A percentile compares a stretch with the other conserved stretches of the same genome.
phyloP scores from a whole-genome alignment of 2,329 filamentous ascomycete species.

The Chrysoporthe cubensis region DNA sequence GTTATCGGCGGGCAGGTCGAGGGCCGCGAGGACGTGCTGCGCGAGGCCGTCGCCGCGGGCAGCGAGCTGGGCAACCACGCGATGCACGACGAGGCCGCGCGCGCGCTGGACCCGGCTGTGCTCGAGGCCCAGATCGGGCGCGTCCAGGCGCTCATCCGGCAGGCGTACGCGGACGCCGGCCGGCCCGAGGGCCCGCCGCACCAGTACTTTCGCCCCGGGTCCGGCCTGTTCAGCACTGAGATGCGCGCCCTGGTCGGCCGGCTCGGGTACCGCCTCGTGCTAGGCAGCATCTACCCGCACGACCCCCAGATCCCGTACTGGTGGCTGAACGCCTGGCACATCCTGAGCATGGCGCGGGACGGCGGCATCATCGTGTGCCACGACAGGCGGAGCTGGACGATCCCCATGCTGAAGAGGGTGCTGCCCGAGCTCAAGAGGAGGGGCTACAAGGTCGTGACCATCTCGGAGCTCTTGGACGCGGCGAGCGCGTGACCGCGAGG shows the following conservation, averaged over 20 bases:
- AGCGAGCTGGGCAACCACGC: conserved; percentile 86
- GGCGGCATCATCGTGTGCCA: conserved; percentile 86
- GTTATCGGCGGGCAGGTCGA: conserved; percentile 79
- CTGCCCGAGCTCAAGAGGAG: conserved; percentile 70
- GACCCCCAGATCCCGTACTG: conserved; percentile 81
- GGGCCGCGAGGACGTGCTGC: conserved; percentile 54
- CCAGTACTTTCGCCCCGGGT: conserved; percentile 81
- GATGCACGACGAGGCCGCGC: conserved; percentile 82
- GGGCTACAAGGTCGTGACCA: conserved; percentile 73
- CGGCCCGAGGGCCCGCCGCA: conserved; percentile 46
- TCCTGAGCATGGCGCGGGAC: conserved; percentile 76
- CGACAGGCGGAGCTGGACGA: conserved; percentile 81
- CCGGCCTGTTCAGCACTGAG: conserved; percentile 75
- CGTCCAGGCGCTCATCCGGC: conserved; percentile 65
- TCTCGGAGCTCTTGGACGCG: conserved; percentile 66
- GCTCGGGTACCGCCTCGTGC: conserved; percentile 72
- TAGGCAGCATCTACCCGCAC: conserved; percentile 87
- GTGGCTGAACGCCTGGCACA: conserved; percentile 74
- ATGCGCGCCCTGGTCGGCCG: conserved; percentile 66
- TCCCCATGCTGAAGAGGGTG: conserved; percentile 74
- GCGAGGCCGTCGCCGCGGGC: conserved; percentile 61
- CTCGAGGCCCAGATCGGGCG: conserved; percentile 65
- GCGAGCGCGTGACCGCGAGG: conserved; percentile 2
- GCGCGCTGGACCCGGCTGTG: conserved; percentile 59
- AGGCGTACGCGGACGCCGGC: conserved; percentile 57